Percentiles rank a stretch among this genome's conserved stretches.
Evolutionary conservation across 257 asterid species (phyloP).

Genomic region (Solanum sitiens): DNA sequence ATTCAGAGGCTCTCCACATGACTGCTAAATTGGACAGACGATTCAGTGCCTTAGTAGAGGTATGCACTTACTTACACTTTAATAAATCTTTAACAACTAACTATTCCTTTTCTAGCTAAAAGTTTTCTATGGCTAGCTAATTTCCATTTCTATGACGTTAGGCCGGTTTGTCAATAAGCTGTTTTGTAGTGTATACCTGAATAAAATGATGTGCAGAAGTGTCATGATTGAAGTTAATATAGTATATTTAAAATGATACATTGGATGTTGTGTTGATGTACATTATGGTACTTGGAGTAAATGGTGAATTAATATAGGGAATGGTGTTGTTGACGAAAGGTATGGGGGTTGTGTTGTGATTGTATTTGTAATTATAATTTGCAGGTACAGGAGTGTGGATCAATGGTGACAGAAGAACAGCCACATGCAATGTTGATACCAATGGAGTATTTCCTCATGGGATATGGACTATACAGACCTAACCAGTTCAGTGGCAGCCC

Average conservation of each 20-base stretch:
- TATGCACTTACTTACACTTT: slow-evolving; percentile 10
- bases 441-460: slow-evolving; percentile 72
- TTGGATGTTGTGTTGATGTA: not conserved
- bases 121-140: not conserved
- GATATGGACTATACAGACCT: slow-evolving; percentile 58
- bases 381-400: slow-evolving; percentile 83
- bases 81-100: not conserved
- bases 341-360: not conserved
- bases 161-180: not conserved
- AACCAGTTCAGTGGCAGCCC: slow-evolving; percentile 62
- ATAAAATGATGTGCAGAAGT: not conserved
- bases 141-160: not conserved
- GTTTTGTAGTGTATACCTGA: not conserved
- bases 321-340: not conserved
- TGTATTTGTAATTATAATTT: not conserved
- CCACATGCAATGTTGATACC: slow-evolving; percentile 89
- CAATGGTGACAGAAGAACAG: slow-evolving; percentile 94
- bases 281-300: not conserved
- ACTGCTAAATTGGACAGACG: slow-evolving; percentile 60
- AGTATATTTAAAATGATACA: not conserved
- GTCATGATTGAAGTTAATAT: not conserved
- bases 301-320: not conserved
- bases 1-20: slow-evolving; percentile 67
- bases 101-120: not conserved
- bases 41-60: slow-evolving; percentile 90